Conservation (phyloP, 78 protist genomes). For the Bodo saltans region DNA sequence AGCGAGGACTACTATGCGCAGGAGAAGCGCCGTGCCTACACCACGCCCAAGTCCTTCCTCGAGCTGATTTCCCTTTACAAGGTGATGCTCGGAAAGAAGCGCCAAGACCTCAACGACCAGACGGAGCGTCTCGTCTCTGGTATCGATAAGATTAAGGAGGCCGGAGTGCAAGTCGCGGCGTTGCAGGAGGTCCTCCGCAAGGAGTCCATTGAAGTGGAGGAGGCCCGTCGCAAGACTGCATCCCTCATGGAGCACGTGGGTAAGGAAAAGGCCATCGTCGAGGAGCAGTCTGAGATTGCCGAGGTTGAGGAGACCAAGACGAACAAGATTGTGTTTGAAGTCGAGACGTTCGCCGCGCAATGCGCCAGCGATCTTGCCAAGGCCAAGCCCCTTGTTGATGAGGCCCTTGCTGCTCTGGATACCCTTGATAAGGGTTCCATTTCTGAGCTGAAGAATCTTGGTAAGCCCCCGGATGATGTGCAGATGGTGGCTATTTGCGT, state of each 20-base stretch:
- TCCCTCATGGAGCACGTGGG: slow-evolving; percentile 34
- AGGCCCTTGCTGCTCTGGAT: slow-evolving; percentile 68
- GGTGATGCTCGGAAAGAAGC: slow-evolving; percentile 41
- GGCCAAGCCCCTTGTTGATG: slow-evolving; percentile 65
- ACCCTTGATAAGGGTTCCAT: slow-evolving; percentile 58
- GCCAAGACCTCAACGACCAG: slow-evolving; percentile 4
- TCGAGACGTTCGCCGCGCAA: slow-evolving; percentile 8
- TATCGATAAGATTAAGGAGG: slow-evolving; percentile 29
- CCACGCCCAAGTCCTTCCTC: slow-evolving; percentile 84
- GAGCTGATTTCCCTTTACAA: slow-evolving; percentile 72
- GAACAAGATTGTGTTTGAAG: slow-evolving; percentile 31
- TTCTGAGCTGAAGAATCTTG: slow-evolving; percentile 58
- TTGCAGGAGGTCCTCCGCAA: slow-evolving; percentile 30
- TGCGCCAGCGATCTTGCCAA: slow-evolving; percentile 48
- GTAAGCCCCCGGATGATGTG: slow-evolving; percentile 46
- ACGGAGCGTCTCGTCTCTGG: slow-evolving; percentile 56
- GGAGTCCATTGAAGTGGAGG: slow-evolving; percentile 32
- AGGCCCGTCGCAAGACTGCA: not conserved
- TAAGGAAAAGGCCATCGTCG: slow-evolving; percentile 47
- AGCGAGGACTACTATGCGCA: slow-evolving; percentile 15
- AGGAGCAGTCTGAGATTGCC: slow-evolving; percentile 23
- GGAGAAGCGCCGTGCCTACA: slow-evolving; percentile 63
- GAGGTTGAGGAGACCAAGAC: slow-evolving; percentile 35
- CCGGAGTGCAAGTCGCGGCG: slow-evolving; percentile 25
- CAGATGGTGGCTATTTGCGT: slow-evolving; percentile 38